Evolutionary conservation across 1,139 yeast species (phyloP).

Genomic region (Wickerhamomyces sp.): DNA sequence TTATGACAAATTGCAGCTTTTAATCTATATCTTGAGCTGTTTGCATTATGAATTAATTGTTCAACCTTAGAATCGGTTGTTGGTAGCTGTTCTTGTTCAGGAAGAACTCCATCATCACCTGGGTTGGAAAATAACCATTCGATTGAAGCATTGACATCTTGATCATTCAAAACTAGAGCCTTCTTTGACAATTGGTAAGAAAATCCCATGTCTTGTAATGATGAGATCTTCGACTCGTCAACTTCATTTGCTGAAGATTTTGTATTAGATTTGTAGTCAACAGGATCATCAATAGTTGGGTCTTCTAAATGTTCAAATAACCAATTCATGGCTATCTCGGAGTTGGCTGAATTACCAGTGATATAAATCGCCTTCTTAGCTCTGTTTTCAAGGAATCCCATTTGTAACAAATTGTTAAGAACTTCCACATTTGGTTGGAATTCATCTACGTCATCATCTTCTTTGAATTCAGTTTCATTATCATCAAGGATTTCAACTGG

Average conservation of each 20-base stretch:
- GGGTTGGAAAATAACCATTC: slow-evolving; percentile 80
- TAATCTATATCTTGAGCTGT: slow-evolving; percentile 40
- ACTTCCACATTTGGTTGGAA: slow-evolving; percentile 57
- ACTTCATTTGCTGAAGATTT: slow-evolving; percentile 5
- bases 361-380: slow-evolving; percentile 62
- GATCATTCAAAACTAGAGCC: slow-evolving; percentile 56
- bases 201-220: slow-evolving; percentile 78
- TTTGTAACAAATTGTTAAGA: slow-evolving; percentile 52
- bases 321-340: slow-evolving; percentile 91
- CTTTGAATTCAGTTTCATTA: slow-evolving; percentile 41
- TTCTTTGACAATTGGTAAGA: slow-evolving; percentile 54
- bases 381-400: slow-evolving; percentile 85
- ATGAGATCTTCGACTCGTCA: slow-evolving; percentile 41
- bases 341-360: slow-evolving; percentile 58
- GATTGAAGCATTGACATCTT: slow-evolving; percentile 70
- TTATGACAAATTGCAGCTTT: slow-evolving; percentile 86
- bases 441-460: slow-evolving; percentile 29
- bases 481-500: slow-evolving; percentile 30
- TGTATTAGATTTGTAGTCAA: slow-evolving; percentile 11
- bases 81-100: slow-evolving; percentile 8
- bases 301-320: slow-evolving; percentile 86
- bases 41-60: slow-evolving; percentile 6
- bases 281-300: slow-evolving; percentile 57
- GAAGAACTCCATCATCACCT: slow-evolving; percentile 49
- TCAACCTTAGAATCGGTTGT: slow-evolving; percentile 14